Conservation (phyloP, 192 early-diverging fungal species). For the Backusella circina region DNA sequence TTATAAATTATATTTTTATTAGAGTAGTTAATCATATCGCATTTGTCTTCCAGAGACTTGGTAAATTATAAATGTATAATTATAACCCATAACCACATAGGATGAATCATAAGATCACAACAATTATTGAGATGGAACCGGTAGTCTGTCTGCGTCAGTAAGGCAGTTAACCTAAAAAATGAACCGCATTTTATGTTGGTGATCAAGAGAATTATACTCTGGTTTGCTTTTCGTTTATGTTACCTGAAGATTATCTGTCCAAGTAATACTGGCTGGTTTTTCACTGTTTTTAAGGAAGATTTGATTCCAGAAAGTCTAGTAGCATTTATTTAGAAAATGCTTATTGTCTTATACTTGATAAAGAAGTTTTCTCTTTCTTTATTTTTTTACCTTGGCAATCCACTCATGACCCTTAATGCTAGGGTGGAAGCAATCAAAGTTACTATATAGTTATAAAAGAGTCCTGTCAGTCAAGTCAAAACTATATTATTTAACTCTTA, state of each 20-base stretch:
- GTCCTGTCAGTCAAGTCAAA: neutral
- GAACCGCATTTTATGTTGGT: neutral
- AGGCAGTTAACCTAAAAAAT: neutral
- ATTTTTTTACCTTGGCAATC: conserved; percentile 11
- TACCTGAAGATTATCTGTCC: neutral
- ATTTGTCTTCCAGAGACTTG: neutral
- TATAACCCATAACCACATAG: neutral
- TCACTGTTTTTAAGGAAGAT: neutral
- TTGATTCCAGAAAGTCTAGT: neutral
- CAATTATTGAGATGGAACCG: neutral
- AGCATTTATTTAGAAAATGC: neutral
- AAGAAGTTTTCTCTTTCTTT: neutral
- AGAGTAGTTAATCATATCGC: neutral
- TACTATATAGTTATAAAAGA: conserved; percentile 23
- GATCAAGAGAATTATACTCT: neutral
- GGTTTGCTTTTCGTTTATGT: neutral
- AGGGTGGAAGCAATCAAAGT: conserved; percentile 55
- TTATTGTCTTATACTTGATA: neutral
- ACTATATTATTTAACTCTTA: neutral
- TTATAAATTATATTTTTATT: neutral
- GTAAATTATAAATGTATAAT: neutral
- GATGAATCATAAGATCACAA: neutral
- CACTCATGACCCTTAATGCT: conserved; percentile 1
- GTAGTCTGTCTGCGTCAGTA: neutral
- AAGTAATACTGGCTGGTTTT: neutral